Percentiles rank a stretch among this genome's conserved stretches.
Evolutionary conservation across 306 rosid species (phyloP).

Genomic region (Malus sylvestris): DNA sequence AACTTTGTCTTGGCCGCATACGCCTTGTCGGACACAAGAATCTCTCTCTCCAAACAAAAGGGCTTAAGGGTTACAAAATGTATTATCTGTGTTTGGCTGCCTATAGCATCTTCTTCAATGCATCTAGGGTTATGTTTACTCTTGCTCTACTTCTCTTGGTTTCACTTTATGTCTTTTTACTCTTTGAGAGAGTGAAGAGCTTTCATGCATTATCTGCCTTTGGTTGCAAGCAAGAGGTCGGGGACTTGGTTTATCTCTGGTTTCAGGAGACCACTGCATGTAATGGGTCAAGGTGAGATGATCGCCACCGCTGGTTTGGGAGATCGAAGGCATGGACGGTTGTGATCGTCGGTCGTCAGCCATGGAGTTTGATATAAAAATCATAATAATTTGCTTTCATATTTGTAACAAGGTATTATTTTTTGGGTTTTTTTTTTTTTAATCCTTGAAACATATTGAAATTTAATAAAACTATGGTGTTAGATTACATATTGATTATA

Average conservation of each 20-base stretch:
- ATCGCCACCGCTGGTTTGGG: neutral
- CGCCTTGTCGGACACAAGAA: neutral
- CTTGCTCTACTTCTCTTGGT: conserved; percentile 13
- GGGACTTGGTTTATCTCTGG: neutral
- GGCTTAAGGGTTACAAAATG: neutral
- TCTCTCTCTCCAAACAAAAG: neutral
- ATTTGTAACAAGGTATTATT: too few relatives aligned
- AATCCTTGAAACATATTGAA: too few relatives aligned
- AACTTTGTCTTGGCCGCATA: neutral
- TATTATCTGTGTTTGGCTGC: conserved; percentile 19
- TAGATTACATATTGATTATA: too few relatives aligned
- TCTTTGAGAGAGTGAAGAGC: neutral
- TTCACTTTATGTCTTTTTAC: conserved; percentile 1
- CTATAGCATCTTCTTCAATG: conserved; percentile 33
- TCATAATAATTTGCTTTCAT: neutral
- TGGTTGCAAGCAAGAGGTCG: conserved; percentile 1
- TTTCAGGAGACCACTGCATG: neutral
- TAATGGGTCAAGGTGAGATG: neutral
- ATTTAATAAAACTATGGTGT: too few relatives aligned
- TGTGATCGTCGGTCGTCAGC: neutral
- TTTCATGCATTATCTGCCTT: conserved; percentile 16
- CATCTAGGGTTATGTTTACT: conserved; percentile 14
- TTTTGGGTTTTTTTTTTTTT: too few relatives aligned
- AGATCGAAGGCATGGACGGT: neutral
- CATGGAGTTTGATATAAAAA: neutral